Percentiles rank a stretch among this genome's conserved stretches.
phyloP scores from a whole-genome alignment of 2,329 filamentous ascomycete genomes.

The Fusarium verrucosum region DNA sequence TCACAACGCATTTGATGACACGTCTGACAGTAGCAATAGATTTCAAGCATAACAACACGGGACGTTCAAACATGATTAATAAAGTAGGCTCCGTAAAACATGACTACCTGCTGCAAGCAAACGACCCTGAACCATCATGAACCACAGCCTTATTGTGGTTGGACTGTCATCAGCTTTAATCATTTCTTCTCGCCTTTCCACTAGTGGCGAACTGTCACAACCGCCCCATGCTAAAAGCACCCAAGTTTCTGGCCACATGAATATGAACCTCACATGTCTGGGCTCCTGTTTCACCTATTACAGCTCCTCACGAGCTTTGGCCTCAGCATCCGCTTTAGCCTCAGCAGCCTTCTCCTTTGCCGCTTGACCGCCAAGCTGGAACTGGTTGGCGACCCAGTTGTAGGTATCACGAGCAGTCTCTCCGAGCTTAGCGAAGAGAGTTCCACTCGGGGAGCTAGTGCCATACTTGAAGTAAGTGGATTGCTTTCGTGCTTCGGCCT shows the following conservation, averaged over 20 bases:
- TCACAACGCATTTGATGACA: too few relatives aligned
- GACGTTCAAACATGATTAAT: background rate
- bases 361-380: conserved; percentile 58
- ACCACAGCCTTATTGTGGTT: background rate
- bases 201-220: background rate
- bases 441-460: conserved; percentile 71
- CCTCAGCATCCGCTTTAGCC: conserved; percentile 45
- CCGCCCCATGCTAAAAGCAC: background rate
- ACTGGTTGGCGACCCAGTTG: conserved; percentile 62
- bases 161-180: background rate
- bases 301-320: conserved; percentile 59
- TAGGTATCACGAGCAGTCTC: conserved; percentile 59
- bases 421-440: conserved; percentile 71
- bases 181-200: background rate
- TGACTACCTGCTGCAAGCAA: conserved; percentile 32
- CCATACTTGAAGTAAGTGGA: conserved; percentile 81
- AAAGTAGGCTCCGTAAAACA: conserved; percentile 28
- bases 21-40: too few relatives aligned
- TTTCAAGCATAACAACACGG: background rate
- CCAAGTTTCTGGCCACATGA: background rate
- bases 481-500: conserved; percentile 76
- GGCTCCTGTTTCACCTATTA: conserved; percentile 44
- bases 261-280: background rate
- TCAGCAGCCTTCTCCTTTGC: conserved; percentile 59
- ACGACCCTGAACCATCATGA: conserved; percentile 4